Conservation (phyloP, 768 basidiomycete genomes). For the Russula vinacea region DNA sequence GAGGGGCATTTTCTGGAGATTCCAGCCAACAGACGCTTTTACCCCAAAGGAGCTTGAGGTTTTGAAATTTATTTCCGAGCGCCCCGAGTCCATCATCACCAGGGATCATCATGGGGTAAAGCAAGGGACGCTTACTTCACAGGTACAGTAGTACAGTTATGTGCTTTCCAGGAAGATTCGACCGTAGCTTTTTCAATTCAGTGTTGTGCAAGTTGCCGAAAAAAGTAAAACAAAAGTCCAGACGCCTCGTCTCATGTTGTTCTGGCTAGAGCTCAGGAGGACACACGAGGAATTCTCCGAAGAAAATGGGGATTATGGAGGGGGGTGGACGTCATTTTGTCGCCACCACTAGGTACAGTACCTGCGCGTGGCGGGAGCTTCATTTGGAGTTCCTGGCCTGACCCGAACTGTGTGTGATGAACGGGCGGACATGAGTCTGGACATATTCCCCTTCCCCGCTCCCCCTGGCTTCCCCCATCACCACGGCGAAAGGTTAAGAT, state of each 20-base stretch:
- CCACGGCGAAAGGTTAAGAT: background rate
- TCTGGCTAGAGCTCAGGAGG: background rate
- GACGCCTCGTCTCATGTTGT: background rate
- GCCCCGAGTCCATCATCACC: background rate
- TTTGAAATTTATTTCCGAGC: background rate
- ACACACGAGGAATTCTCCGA: constrained; percentile 4
- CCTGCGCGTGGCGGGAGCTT: background rate
- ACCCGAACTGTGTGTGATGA: background rate
- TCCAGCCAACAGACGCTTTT: too few relatives aligned
- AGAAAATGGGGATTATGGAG: background rate
- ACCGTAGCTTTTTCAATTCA: too few relatives aligned
- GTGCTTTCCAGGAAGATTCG: too few relatives aligned
- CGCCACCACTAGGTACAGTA: background rate
- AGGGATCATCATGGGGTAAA: background rate
- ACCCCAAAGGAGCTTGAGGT: background rate
- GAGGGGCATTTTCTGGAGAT: too few relatives aligned
- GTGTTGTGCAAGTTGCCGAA: too few relatives aligned
- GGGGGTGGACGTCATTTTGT: background rate
- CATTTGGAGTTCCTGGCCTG: background rate
- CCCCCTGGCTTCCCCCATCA: background rate
- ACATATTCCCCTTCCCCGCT: background rate
- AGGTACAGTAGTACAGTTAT: too few relatives aligned
- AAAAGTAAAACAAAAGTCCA: background rate
- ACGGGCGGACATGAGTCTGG: background rate
- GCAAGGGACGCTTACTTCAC: too few relatives aligned